Base-by-base conservation (phyloP, 78 protist species). In the Bodo saltans region DNA sequence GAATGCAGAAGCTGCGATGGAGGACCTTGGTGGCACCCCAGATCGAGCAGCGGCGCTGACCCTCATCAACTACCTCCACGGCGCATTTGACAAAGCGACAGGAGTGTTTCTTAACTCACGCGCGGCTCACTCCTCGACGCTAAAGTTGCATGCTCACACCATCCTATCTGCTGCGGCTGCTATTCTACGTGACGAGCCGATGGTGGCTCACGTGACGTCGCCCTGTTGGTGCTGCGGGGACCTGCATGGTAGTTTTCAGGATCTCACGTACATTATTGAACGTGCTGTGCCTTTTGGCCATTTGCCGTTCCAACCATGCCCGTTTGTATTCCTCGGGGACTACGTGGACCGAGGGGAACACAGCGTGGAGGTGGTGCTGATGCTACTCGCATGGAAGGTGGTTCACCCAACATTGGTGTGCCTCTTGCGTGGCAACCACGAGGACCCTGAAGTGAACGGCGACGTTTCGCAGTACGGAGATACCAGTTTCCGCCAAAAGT, bases 341-440 rank as follows among this genome's bases (percentile, higher is more conserved):
- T 97, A 95, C 78, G 99, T 95, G n/a, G 99, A 97, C 85, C 89
- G 99, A 23, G 99, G 99, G 0, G 87, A 75, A 34, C 94, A 93
- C 60, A 83, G 92, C 27, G 0, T 8, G 42, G 94, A 89, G 52
- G 85, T 85, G 78, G 1, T 3, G 67, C 39, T 94, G 29, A 92
- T 89, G 81, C 88, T 97, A 27, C 88, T 89, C 68, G 87, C 96
- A 12, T 76, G 93, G 70, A 94, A 95, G 81, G 73, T 88, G 37
- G 34, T 41, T 38, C 93, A 89, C 88, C 97, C 97, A 29, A 74
- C 88, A 52, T 72, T 88, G 0, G 53, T 95, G 69, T 90, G 37
- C 30, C 67, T 98, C 34, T 71, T 96, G 17, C 87, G 99, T 28
- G 99, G 99, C 11, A 98, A 98, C 80, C 99, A 98, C 87, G 99